Evolutionary conservation across 441 rosid species (phyloP).

Genomic region (Erysimum pusillum): DNA sequence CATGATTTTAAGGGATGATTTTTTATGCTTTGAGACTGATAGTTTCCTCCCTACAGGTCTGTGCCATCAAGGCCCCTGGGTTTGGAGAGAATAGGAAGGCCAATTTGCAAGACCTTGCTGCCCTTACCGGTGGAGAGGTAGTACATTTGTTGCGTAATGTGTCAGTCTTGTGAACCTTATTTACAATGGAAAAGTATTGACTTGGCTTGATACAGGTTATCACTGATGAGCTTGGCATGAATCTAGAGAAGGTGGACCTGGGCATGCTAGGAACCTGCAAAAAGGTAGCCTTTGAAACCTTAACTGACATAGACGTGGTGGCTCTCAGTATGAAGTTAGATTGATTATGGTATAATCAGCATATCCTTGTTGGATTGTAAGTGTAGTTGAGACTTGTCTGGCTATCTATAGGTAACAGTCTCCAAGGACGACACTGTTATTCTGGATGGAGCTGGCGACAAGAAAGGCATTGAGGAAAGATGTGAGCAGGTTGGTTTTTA

Average conservation of each 20-base stretch:
- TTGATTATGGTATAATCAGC: neutral
- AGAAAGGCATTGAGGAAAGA: slow-evolving; percentile 63
- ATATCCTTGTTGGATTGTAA: slow-evolving; percentile 26
- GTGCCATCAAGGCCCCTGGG: slow-evolving; percentile 87
- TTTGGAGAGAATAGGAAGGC: slow-evolving; percentile 91
- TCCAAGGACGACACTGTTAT: slow-evolving; percentile 62
- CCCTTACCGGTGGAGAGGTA: slow-evolving; percentile 84
- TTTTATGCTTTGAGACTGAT: neutral
- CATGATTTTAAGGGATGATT: neutral
- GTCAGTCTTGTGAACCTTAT: slow-evolving; percentile 6
- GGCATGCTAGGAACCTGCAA: slow-evolving; percentile 83
- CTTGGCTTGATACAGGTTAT: slow-evolving; percentile 60
- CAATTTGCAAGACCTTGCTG: slow-evolving; percentile 77
- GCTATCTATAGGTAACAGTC: slow-evolving; percentile 61
- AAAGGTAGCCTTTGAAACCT: slow-evolving; percentile 57
- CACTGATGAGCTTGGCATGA: slow-evolving; percentile 78
- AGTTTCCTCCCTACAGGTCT: slow-evolving; percentile 55
- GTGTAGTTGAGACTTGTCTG: slow-evolving; percentile 25
- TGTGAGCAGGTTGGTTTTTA: slow-evolving; percentile 62
- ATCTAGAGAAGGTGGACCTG: slow-evolving; percentile 71
- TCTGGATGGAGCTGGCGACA: slow-evolving; percentile 73
- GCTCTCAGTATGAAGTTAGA: neutral
- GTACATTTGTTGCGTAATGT: slow-evolving; percentile 16
- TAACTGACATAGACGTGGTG: neutral
- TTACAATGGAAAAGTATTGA: neutral